These are phyloP conservation scores for Piedraia hortae DNA, from an alignment of 2,329 filamentous ascomycete species.

Conservation along the genomic window DNA sequence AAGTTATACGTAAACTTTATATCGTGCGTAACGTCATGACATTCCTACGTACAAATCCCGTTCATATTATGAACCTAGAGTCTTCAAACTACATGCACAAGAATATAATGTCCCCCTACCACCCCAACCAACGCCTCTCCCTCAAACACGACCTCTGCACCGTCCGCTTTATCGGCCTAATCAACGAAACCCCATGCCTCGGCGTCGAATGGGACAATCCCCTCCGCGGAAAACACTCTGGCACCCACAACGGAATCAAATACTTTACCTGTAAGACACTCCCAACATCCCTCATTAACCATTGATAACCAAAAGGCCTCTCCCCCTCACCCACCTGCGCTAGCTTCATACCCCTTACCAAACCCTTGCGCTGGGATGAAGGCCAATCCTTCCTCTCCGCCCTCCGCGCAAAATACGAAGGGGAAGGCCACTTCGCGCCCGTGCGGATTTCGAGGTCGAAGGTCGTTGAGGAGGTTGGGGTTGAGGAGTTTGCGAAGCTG, in stretches of 20 bases:
- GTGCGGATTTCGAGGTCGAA: slow-evolving; percentile 48
- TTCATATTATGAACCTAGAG: not conserved
- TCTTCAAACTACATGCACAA: too few relatives aligned
- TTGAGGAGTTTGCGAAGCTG: slow-evolving; percentile 67
- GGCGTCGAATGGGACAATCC: slow-evolving; percentile 93
- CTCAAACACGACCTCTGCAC: slow-evolving; percentile 58
- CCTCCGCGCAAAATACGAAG: slow-evolving; percentile 56
- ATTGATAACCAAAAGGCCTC: slow-evolving; percentile 31
- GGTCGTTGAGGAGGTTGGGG: slow-evolving; percentile 76
- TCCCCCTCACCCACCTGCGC: slow-evolving; percentile 40
- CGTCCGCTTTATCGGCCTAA: slow-evolving; percentile 52
- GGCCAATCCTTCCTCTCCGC: slow-evolving; percentile 53
- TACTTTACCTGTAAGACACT: slow-evolving; percentile 51
- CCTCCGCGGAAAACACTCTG: slow-evolving; percentile 67
- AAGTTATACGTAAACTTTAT: too few relatives aligned
- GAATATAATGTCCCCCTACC: slow-evolving; percentile 1
- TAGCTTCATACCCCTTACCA: slow-evolving; percentile 76
- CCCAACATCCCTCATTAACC: too few relatives aligned
- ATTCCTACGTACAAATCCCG: not conserved
- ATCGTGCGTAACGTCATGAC: not conserved
- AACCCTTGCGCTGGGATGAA: slow-evolving; percentile 43
- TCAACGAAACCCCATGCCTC: slow-evolving; percentile 60
- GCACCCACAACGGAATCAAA: slow-evolving; percentile 45
- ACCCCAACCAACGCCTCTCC: slow-evolving; percentile 44
- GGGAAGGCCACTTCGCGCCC: slow-evolving; percentile 15